Evolutionary conservation across 257 asterid species (phyloP), one percentile per base, ranked within the genome.

Genomic region (Mitragyna speciosa): DNA sequence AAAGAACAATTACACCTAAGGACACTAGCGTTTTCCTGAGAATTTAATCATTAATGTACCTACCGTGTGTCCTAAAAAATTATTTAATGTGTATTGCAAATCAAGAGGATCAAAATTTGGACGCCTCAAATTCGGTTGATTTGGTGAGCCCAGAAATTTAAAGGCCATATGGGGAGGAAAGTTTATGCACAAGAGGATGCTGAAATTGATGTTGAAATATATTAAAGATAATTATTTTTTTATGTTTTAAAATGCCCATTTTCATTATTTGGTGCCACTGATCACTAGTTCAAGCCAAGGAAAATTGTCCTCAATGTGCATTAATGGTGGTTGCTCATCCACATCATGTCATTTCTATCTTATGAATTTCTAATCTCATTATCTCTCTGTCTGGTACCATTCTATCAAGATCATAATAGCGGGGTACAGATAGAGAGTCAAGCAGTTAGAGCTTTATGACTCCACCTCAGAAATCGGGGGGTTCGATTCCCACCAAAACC

Each of bases 291-390:
- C n/a, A 65, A 65, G 70, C 70, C 41, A 65, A 24, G 15, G 33
- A 6, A 7, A 16, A 7, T 11, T 69, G 51, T 39, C 30, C 12
- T 36, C 36, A 14, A 1, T 5, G 31, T 20, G 33, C 75, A 70
- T 70, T 70, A 20, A 70, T 70, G 43, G 56, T 22, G 75, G 75
- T 70, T 24, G 75, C 26, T 70, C 75, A 70, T 70, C 56, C 24
- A 24, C 19, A 22, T 20, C 2, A 9, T 14, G 22, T 6, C 75
- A 43, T 70, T 70, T 70, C 4, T 58, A 30, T 7, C 65, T 58
- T 58, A 9, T 24, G 65, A 58, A 58, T 1, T 58, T 58, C 30
- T 54, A 12, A 58, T 58, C 65, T 24, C 65, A 22, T 22, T 7
- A 8, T 7, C 59, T 3, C 24, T 52, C 17, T 52, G 17, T 48